Evolutionary conservation across 805 yeast species (phyloP), one percentile per base, ranked within the genome.

Genomic region (Maudiozyma turicensis): DNA sequence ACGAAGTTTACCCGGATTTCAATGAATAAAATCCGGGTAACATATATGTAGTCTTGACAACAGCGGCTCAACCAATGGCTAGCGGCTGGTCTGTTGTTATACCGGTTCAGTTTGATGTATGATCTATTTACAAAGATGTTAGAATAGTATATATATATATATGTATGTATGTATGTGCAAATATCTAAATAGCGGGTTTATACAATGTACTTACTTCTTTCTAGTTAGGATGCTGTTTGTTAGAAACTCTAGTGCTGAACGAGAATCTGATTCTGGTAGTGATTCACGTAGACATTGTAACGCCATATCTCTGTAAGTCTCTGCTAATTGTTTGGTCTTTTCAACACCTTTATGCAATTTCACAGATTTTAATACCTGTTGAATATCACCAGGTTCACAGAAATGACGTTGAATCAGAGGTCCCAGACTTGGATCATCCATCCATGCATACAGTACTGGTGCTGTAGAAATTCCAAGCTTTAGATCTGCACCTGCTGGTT

Each of bases 381-480:
- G 88, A 37, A 91, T 84, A 65, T 93, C 99, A 5, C 95, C 95
- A 1, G 81, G 79, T 50, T 78, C 70, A 43, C 76, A 73, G 66
- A 93, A 93, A 66, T 91, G 88, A 51, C 98, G 78, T 28, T 80
- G 80, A 57, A 93, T 89, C 59, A 91, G 67, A 37, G 79, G 81
- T 3, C 97, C 98, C 44, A 93, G 73, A 50, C 82, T 84, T 0
- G 96, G 95, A 58, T 79, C 81, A 59, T 84, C 79, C 59, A 78
- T 81, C 99, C 99, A 93, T 1, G 99, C 98, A 67, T 76, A 93
- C 48, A 93, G 71, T 3, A 91, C 89, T 1, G 99, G 99, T 0
- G 97, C 98, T 0, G 99, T 93, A 1, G 98, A 98, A 57, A 93
- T 75, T 0, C 99, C 99, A 42, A 93, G 73, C 65, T 90, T 81